These are phyloP conservation scores for Geosmithia morbida DNA, from an alignment of 2,329 filamentous ascomycete genomes.

Conservation along the genomic window DNA sequence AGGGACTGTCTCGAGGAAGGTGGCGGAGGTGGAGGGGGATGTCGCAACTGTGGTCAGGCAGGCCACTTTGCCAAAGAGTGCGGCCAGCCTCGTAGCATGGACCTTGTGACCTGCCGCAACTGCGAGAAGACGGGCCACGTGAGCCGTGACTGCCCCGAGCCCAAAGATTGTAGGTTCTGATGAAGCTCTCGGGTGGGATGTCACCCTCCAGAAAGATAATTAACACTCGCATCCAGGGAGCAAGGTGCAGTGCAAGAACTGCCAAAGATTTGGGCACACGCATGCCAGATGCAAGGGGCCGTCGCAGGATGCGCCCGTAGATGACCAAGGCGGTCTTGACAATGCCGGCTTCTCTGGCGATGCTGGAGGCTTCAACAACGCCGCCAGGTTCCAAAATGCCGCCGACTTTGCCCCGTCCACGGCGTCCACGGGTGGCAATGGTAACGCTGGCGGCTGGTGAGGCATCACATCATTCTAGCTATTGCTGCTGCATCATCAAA, in stretches of 20 bases:
- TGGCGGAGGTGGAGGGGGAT: conserved; percentile 35
- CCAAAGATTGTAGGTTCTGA: conserved; percentile 21
- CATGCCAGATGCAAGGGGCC: conserved; percentile 21
- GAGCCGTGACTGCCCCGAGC: conserved; percentile 47
- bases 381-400: no score
- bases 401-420: not conserved
- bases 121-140: conserved; percentile 48
- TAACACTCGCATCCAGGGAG: conserved; percentile 12
- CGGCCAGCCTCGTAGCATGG: conserved; percentile 26
- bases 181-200: no score
- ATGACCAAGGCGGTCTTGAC: not conserved
- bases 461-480: not conserved
- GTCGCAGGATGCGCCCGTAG: conserved; percentile 2
- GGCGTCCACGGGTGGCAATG: not conserved
- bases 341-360: not conserved
- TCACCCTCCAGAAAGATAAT: no score
- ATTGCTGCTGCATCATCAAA: no score
- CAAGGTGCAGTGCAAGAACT: conserved; percentile 23
- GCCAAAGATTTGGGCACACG: conserved; percentile 22
- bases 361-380: not conserved
- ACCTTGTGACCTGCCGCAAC: conserved; percentile 43
- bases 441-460: not conserved
- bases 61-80: conserved; percentile 43
- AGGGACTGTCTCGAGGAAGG: conserved; percentile 49
- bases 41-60: conserved; percentile 49